These are phyloP conservation scores for Nasturtium officinale DNA, from an alignment of 345 rosid genomes.

Conservation along the genomic window DNA sequence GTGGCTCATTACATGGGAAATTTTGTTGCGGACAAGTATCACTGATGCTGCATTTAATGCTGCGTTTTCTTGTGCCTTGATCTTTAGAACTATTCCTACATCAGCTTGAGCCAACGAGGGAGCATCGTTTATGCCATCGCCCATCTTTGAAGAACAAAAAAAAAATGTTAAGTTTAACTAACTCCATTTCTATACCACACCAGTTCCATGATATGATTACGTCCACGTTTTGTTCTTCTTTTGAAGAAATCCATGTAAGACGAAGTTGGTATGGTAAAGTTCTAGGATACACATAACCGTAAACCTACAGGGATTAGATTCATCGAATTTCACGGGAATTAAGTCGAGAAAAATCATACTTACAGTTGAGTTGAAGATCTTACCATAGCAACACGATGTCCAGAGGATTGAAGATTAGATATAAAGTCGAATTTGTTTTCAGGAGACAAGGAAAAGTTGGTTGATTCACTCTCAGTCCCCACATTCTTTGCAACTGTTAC, in stretches of 20 bases:
- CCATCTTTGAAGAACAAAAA: constrained; percentile 59
- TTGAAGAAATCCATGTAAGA: not conserved
- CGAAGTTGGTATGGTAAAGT: not conserved
- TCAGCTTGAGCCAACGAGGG: constrained; percentile 92
- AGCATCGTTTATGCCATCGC: constrained; percentile 97
- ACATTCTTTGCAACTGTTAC: constrained; percentile 73
- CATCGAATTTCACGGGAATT: not conserved
- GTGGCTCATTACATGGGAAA: constrained; percentile 64
- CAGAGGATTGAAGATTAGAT: constrained; percentile 75
- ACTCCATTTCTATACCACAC: not conserved
- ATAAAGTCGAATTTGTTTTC: constrained; percentile 70
- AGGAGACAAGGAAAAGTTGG: constrained; percentile 76
- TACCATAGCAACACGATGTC: constrained; percentile 91
- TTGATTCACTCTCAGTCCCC: constrained; percentile 62
- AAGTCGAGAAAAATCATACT: not conserved
- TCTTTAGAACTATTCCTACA: constrained; percentile 89
- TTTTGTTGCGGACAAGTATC: constrained; percentile 83
- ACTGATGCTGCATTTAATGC: constrained; percentile 91
- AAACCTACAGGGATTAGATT: not conserved
- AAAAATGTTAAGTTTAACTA: constrained; percentile 7
- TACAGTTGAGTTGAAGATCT: constrained; percentile 1
- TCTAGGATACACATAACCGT: not conserved
- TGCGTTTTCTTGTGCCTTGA: constrained; percentile 88
- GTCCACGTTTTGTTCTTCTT: not conserved
- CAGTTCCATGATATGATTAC: not conserved